These are phyloP conservation scores for Fusarium metavorans DNA, from an alignment of 2,329 filamentous ascomycete species.

Conservation along the genomic window DNA sequence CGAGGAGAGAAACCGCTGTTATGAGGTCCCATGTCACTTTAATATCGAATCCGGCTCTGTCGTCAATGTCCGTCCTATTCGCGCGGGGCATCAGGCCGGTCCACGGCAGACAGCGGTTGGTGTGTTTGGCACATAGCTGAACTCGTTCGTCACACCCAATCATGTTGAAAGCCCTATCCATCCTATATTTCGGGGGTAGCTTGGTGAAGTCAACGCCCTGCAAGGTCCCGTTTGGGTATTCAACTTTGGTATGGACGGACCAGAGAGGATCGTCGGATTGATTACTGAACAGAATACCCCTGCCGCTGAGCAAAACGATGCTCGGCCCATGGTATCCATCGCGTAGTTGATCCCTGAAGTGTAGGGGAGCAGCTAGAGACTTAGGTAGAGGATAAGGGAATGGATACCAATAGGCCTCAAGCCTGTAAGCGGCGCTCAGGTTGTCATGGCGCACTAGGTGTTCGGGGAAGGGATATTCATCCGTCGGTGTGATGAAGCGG, in stretches of 20 bases:
- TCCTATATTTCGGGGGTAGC: background rate
- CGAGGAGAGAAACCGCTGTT: background rate
- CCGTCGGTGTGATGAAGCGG: background rate
- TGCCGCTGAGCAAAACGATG: too few species aligned
- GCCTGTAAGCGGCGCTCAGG: background rate
- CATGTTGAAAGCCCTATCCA: too few species aligned
- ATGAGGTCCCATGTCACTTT: too few species aligned
- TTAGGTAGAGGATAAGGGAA: too few species aligned
- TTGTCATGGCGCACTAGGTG: background rate
- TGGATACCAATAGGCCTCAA: too few species aligned
- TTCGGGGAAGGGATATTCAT: too few species aligned
- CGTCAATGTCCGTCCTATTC: too few species aligned
- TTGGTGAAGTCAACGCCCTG: background rate
- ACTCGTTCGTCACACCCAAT: conserved; percentile 1
- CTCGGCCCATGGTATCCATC: background rate
- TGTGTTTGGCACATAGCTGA: background rate
- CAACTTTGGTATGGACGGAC: background rate
- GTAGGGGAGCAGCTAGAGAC: too few species aligned
- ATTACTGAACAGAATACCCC: too few species aligned
- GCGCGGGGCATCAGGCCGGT: background rate
- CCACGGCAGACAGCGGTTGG: background rate
- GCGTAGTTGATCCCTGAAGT: background rate
- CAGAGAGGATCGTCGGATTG: background rate
- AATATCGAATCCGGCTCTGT: too few species aligned
- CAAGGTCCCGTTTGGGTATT: background rate